A percentile compares a stretch with the other conserved stretches of the same genome.
Conservation (phyloP, 2,329 filamentous ascomycete genomes). For the Metarhizium humberi region DNA sequence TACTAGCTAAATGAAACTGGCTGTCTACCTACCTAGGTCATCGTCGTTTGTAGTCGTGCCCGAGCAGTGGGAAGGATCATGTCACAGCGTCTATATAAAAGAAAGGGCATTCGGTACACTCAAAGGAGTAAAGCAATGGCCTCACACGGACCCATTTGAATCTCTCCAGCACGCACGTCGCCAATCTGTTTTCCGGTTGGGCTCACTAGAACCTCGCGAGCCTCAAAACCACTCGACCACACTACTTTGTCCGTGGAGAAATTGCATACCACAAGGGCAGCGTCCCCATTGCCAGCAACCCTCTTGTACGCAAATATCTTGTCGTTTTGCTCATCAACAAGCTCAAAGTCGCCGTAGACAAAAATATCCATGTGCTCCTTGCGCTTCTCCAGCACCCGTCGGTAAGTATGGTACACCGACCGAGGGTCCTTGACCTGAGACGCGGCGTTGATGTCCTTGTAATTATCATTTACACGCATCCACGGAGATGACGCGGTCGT, state of each 20-base stretch:
- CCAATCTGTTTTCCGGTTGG: conserved; percentile 18
- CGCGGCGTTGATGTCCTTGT: conserved; percentile 52
- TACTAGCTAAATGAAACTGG: not conserved
- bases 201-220: conserved; percentile 25
- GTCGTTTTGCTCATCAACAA: conserved; percentile 26
- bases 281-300: conserved; percentile 19
- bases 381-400: conserved; percentile 45
- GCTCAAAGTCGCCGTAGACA: conserved; percentile 51
- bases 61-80: too few relatives aligned
- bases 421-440: conserved; percentile 35
- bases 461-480: conserved; percentile 62
- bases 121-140: conserved; percentile 23
- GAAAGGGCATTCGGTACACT: not conserved
- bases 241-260: conserved; percentile 23
- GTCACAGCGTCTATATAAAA: too few relatives aligned
- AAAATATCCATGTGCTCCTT: conserved; percentile 54
- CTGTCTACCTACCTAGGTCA: not conserved
- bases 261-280: conserved; percentile 29
- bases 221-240: conserved; percentile 20
- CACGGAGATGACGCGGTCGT: conserved; percentile 49
- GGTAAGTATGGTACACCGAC: conserved; percentile 55
- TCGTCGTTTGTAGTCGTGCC: too few relatives aligned
- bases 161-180: conserved; percentile 16
- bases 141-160: conserved; percentile 27
- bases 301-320: conserved; percentile 29